Conservation (phyloP, 129 eudicot species). For the Pseudognaphalium luteoalbum region DNA sequence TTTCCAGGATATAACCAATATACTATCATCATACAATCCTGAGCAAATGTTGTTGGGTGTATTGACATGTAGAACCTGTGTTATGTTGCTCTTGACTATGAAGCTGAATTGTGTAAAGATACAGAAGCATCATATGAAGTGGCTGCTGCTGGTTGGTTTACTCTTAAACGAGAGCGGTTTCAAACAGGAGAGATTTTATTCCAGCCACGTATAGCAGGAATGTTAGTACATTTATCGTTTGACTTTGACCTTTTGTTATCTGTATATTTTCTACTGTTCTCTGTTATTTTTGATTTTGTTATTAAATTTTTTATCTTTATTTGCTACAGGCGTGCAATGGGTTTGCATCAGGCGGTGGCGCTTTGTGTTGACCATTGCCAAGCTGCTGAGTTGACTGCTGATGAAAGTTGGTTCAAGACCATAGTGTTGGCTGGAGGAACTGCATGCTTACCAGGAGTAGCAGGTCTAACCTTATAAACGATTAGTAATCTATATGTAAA, state of each 20-base stretch:
- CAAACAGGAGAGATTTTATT: constrained; percentile 93
- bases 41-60: constrained; percentile 31
- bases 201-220: constrained; percentile 93
- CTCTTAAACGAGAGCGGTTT: constrained; percentile 83
- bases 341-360: constrained; percentile 86
- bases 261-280: background rate
- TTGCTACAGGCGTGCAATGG: constrained; percentile 81
- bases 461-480: constrained; percentile 47
- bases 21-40: background rate
- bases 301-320: background rate
- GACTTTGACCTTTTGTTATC: constrained; percentile 14
- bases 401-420: constrained; percentile 81
- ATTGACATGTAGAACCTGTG: constrained; percentile 76
- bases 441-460: constrained; percentile 91
- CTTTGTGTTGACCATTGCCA: constrained; percentile 94
- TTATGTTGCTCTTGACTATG: constrained; percentile 90
- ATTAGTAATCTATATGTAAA: background rate
- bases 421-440: constrained; percentile 87
- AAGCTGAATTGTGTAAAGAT: constrained; percentile 78
- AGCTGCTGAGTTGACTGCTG: constrained; percentile 69
- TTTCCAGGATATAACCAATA: background rate
- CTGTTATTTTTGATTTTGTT: background rate
- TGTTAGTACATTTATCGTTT: constrained; percentile 42
- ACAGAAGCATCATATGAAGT: constrained; percentile 70
- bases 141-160: constrained; percentile 65